Percentiles rank a stretch among this genome's conserved stretches.
phyloP scores from a whole-genome alignment of 352 stramenopile genomes.

The Pythium brassicae region DNA sequence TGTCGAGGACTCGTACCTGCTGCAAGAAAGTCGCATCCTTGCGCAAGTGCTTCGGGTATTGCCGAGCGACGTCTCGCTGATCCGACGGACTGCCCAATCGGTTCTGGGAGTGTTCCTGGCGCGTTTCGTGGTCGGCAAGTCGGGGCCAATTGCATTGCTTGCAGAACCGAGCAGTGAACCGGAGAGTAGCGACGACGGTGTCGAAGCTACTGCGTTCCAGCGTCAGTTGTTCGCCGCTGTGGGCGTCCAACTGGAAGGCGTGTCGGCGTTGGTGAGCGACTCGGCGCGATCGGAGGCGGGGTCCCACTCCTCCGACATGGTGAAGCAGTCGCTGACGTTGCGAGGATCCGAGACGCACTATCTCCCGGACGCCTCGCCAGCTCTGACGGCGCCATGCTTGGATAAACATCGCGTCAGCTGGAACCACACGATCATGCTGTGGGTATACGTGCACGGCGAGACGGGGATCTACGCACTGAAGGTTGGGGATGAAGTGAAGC shows the following conservation, averaged over 20 bases:
- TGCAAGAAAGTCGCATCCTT: constrained; percentile 61
- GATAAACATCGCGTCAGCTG: constrained; percentile 34
- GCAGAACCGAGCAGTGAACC: constrained; percentile 11
- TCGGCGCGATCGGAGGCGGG: background rate
- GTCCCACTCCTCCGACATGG: background rate
- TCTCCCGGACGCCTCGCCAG: constrained; percentile 32
- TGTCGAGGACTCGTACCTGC: constrained; percentile 65
- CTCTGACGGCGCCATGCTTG: constrained; percentile 31
- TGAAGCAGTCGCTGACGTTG: background rate
- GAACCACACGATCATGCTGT: constrained; percentile 80
- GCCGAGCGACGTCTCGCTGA: constrained; percentile 30
- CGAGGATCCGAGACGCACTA: constrained; percentile 15
- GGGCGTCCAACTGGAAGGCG: constrained; percentile 52
- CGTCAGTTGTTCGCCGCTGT: constrained; percentile 63
- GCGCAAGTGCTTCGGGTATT: constrained; percentile 50
- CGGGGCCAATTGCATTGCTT: constrained; percentile 11
- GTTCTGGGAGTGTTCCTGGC: constrained; percentile 55
- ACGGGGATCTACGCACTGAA: constrained; percentile 53
- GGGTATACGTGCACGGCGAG: constrained; percentile 50
- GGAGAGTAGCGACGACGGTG: constrained; percentile 14
- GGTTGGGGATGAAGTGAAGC: constrained; percentile 57
- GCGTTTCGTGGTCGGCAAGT: constrained; percentile 46
- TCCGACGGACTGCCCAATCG: constrained; percentile 52
- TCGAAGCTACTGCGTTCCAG: constrained; percentile 54
- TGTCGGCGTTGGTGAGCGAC: constrained; percentile 25